Evolutionary conservation across 83 land plant species (phyloP), one percentile per base, ranked within the genome.

Genomic region (Larix sibirica): DNA sequence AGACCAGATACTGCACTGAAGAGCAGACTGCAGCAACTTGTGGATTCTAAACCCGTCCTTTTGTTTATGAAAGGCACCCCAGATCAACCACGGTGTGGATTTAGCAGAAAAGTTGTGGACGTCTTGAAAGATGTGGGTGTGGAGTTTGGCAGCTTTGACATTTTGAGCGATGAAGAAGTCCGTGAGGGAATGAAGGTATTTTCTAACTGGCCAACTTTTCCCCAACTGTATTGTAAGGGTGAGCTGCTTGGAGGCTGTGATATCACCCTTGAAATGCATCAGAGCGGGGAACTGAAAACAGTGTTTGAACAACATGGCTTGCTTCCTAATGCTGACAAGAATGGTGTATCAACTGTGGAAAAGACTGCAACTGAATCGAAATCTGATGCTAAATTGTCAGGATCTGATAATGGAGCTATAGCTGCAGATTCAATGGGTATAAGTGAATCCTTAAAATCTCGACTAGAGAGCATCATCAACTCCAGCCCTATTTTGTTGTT

Each of bases 141-240:
- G 31, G 87, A 91, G 8, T 93, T 91, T 84, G 90, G 94, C 31
- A 95, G 89, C 80, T 95, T 95, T 89, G 91, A 95, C 77, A 93
- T 95, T 21, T 79, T 95, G 9, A 77, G 85, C 5, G 96, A 95
- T 80, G 82, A 91, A 62, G 89, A 93, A 21, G 96, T 95, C 74
- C 94, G 97, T 38, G 94, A 95, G 62, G 96, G 96, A 58, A 83
- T 95, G 85, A 95, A 95, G 87, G 86, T 80, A 56, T 93, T 81
- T 81, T 95, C 97, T 16, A 95, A 95, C 78, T 95, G 96, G 97
- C 96, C 97, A 56, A 95, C 96, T 13, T 95, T 83, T 85, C 97
- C 97, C 59, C 97, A 95, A 81, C 91, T 95, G 42, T 95, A 88
- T 81, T 89, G 92, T 84, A 94, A 94, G 81, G 93, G 97, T 40